Percentiles rank a stretch among this genome's conserved stretches.
Conservation (phyloP, 192 early-diverging fungal genomes). For the Glomus cerebriforme region DNA sequence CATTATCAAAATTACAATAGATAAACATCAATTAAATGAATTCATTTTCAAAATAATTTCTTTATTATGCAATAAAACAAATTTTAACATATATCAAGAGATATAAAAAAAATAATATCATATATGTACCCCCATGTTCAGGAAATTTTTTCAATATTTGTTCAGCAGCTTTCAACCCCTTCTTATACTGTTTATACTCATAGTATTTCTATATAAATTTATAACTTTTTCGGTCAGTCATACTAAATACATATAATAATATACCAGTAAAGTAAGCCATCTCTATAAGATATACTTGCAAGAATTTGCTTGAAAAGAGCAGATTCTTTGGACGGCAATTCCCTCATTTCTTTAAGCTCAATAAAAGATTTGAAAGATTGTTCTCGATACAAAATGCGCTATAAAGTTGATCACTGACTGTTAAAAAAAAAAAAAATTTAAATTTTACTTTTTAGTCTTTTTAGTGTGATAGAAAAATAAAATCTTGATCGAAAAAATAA, state of each 20-base stretch:
- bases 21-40: not conserved
- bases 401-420: too few species aligned
- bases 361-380: not conserved
- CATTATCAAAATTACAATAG: not conserved
- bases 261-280: not conserved
- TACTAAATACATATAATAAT: slow-evolving; percentile 4
- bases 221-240: not conserved
- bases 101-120: not conserved
- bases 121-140: slow-evolving; percentile 78
- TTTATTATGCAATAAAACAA: not conserved
- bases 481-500: too few species aligned
- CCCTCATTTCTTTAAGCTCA: slow-evolving; percentile 38
- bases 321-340: slow-evolving; percentile 73
- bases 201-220: slow-evolving; percentile 75
- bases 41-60: not conserved
- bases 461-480: too few species aligned
- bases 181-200: slow-evolving; percentile 94
- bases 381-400: too few species aligned
- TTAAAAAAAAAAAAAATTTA: too few species aligned
- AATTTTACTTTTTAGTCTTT: too few species aligned
- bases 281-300: slow-evolving; percentile 45
- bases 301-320: slow-evolving; percentile 71
- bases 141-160: slow-evolving; percentile 93
- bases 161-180: slow-evolving; percentile 87
- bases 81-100: not conserved